Evolutionary conservation across 106 monocot genomes (phyloP), one percentile per base, ranked within the genome.

Genomic region (Posidonia australis): DNA sequence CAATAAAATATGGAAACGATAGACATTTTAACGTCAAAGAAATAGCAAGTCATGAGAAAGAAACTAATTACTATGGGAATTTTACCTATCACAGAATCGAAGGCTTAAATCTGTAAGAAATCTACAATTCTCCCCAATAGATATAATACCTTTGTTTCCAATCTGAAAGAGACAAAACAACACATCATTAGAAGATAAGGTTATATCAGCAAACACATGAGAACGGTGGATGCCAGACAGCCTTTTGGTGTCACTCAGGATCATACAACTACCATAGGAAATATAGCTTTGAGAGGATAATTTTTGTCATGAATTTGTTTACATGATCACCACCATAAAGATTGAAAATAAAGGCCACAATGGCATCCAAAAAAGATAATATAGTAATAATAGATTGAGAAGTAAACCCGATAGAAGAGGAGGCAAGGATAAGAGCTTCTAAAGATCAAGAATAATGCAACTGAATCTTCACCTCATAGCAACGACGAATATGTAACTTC

Each of bases 401-500:
- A 0, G 3, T 17, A 17, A 49, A 3, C 9, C 3, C 12, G 2
- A 49, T 49, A 49, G 3, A n/a, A 49, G 48, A 0, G 44, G 13
- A 10, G 44, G 44, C 11, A 45, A 45, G 44, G 13, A 45, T 10
- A 13, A 45, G 44, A 13, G 13, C 13, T 10, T 10, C 7, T 10
- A 45, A 13, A 45, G 11, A 45, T 7, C 5, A 7, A 32, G 5
- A 27, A 7, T 12, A 43, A 62, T 12, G 2, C 24, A 11, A 62
- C 16, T 12, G n/a, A 18, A 14, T 0, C 7, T 24, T 21, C 30
- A 94, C 96, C 96, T 90, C 84, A 67, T 98, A 85, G 72, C 96
- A 90, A 60, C 96, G 96, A n/a, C 90, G 77, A 70, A 98, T 74
- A 56, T 87, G 87, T 64, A 98, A 79, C 72, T 98, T 82, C 66